Base-by-base conservation (phyloP, 2,329 filamentous ascomycete species). In the Tolypocladium endophyticum region DNA sequence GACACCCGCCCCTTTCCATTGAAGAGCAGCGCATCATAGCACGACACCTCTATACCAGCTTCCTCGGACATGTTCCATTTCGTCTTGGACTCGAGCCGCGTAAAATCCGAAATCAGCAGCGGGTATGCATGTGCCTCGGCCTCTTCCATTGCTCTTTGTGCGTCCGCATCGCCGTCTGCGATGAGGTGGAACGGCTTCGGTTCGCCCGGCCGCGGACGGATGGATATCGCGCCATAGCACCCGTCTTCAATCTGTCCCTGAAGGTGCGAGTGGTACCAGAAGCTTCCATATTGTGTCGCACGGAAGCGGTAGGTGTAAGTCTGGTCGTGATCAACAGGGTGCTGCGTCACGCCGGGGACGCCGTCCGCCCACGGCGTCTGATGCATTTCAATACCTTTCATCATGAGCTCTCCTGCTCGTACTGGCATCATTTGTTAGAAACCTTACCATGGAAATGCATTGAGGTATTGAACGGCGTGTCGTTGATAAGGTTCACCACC, bases 211-310 rank as follows among this genome's bases (percentile, higher is more conserved):
- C 68, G 62, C 54, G 77, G 74, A 47, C 74, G 73, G 23, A 87
- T 81, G 12, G 80, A 66, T 1, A 87, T 79, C 3, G 83, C 71
- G 0, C 84, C 85, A 57, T 79, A 83, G 14, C 85, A 70, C 0
- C 85, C 85, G 64, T 87, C 84, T 60, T 84, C 79, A 18, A 87
- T 74, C 61, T 85, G 83, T 1, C 77, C 77, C 1, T 73, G 71
- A 30, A 76, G 74, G 65, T 87, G 84, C 0, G 81, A 77, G 69
- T 87, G 84, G 63, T 87, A 87, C 75, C 81, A 86, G 69, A 82
- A 84, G 50, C 77, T 79, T 3, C 85, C 85, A 64, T 82, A 79
- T 59, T 83, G 77, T 0, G 74, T 75, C 0, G 83, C 83, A n/a
- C 72, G 76, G 73, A 81, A 87, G 38, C 72, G 73, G 65, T 87